Evolutionary conservation across 2,329 filamentous ascomycete genomes (phyloP).

Genomic region (Colletotrichum scovillei): DNA sequence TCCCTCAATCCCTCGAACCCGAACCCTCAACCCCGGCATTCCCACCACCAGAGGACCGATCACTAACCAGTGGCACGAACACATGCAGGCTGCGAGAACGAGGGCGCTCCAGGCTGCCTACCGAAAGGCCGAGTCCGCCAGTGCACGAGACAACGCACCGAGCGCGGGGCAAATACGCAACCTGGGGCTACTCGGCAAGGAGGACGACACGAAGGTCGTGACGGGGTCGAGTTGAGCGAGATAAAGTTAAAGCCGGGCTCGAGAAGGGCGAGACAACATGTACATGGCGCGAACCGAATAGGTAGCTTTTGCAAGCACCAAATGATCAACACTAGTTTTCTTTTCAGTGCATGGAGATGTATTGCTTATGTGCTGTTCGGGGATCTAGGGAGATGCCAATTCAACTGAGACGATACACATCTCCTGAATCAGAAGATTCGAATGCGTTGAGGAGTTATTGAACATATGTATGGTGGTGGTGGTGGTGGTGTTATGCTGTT

Average conservation of each 20-base stretch:
- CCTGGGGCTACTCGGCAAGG: constrained; percentile 84
- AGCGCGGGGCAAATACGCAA: constrained; percentile 89
- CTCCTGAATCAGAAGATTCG: not conserved
- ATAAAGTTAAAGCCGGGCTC: not conserved
- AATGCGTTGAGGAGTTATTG: too few species aligned
- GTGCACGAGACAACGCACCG: constrained; percentile 82
- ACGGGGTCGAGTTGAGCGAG: constrained; percentile 47
- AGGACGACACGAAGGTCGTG: constrained; percentile 79
- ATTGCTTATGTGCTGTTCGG: not conserved
- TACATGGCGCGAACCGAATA: constrained; percentile 18
- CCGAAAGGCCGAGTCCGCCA: constrained; percentile 80
- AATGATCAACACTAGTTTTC: constrained; percentile 27
- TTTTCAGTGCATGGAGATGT: not conserved
- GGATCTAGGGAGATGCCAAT: not conserved
- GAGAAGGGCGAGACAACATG: constrained; percentile 39
- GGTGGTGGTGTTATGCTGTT: not conserved
- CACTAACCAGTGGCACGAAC: constrained; percentile 17
- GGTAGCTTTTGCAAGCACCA: constrained; percentile 16
- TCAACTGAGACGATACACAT: not conserved
- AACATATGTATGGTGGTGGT: not conserved
- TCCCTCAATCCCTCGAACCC: constrained; percentile 20
- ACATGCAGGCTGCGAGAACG: constrained; percentile 77
- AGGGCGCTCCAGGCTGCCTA: constrained; percentile 85
- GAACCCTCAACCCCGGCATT: constrained; percentile 28
- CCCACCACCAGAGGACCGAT: not conserved